Conservation (phyloP, 495 filamentous ascomycete genomes). For the Pseudevernia furfuracea region DNA sequence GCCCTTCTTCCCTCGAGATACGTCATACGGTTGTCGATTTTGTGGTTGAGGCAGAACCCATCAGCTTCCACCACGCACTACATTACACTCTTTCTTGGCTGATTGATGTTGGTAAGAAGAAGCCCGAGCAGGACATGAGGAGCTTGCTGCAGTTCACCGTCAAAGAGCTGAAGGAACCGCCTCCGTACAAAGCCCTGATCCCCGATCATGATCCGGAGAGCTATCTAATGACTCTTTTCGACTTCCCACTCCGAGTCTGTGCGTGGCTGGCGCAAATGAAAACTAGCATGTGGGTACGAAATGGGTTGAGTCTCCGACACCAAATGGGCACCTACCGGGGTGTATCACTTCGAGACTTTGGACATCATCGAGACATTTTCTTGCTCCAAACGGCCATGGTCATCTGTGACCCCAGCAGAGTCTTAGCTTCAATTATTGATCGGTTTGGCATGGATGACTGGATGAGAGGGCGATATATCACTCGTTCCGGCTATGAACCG, state of each 20-base stretch:
- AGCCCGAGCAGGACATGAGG: constrained; percentile 57
- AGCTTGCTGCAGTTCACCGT: constrained; percentile 55
- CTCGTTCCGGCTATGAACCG: constrained; percentile 67
- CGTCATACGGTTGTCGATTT: constrained; percentile 70
- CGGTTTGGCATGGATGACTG: constrained; percentile 85
- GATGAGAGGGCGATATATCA: constrained; percentile 72
- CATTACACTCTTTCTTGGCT: constrained; percentile 98
- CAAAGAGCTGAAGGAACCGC: constrained; percentile 51
- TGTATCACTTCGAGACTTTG: constrained; percentile 78
- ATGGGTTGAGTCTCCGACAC: constrained; percentile 89
- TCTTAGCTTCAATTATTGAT: constrained; percentile 85
- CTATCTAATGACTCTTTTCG: constrained; percentile 78
- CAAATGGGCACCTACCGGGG: constrained; percentile 89
- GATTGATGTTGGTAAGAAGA: constrained; percentile 75
- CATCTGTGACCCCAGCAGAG: constrained; percentile 71
- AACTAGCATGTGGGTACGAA: constrained; percentile 96
- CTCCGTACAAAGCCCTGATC: constrained; percentile 43
- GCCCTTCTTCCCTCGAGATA: constrained; percentile 25
- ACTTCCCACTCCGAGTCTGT: constrained; percentile 86
- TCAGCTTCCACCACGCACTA: constrained; percentile 96
- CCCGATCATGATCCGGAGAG: constrained; percentile 49
- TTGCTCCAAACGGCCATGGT: constrained; percentile 86
- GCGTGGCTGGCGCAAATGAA: constrained; percentile 98
- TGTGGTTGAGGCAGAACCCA: constrained; percentile 74
- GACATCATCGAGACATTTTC: constrained; percentile 91